Percentiles rank a stretch among this genome's conserved stretches.
Evolutionary conservation across 2,329 filamentous ascomycete species (phyloP).

Genomic region (Botrytis porri): DNA sequence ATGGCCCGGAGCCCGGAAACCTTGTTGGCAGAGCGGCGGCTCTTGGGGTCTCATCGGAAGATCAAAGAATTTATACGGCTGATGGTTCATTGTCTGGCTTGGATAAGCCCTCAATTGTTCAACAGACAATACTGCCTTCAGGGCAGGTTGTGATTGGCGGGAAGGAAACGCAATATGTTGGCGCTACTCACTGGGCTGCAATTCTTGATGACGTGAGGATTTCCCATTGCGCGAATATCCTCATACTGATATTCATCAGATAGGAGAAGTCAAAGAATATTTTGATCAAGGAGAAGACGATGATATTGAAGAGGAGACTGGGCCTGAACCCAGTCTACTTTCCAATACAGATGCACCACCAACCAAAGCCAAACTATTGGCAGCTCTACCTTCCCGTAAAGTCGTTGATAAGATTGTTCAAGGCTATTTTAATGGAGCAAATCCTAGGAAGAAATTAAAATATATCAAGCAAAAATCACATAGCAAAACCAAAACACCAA

Average conservation of each 20-base stretch:
- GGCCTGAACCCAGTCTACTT: slow-evolving; percentile 40
- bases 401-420: slow-evolving; percentile 51
- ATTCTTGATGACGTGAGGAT: slow-evolving; percentile 56
- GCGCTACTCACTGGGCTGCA: slow-evolving; percentile 59
- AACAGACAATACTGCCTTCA: not conserved
- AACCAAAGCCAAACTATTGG: slow-evolving; percentile 48
- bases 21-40: not conserved
- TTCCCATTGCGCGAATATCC: not conserved
- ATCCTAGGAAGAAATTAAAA: too few relatives aligned
- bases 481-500: not conserved
- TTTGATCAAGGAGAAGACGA: slow-evolving; percentile 47
- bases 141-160: slow-evolving; percentile 47
- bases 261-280: slow-evolving; percentile 57
- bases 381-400: slow-evolving; percentile 46
- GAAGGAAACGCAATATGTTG: slow-evolving; percentile 51
- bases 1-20: not conserved
- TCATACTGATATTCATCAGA: slow-evolving; percentile 41
- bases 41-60: not conserved
- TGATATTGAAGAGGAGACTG: slow-evolving; percentile 37
- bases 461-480: not conserved
- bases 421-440: slow-evolving; percentile 53
- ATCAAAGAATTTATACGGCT: not conserved
- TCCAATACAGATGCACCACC: slow-evolving; percentile 40
- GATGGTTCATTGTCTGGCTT: not conserved
- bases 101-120: not conserved